These are phyloP conservation scores for Nelumbo lutea DNA, from an alignment of 164 flowering plant genomes.

Conservation along the genomic window DNA sequence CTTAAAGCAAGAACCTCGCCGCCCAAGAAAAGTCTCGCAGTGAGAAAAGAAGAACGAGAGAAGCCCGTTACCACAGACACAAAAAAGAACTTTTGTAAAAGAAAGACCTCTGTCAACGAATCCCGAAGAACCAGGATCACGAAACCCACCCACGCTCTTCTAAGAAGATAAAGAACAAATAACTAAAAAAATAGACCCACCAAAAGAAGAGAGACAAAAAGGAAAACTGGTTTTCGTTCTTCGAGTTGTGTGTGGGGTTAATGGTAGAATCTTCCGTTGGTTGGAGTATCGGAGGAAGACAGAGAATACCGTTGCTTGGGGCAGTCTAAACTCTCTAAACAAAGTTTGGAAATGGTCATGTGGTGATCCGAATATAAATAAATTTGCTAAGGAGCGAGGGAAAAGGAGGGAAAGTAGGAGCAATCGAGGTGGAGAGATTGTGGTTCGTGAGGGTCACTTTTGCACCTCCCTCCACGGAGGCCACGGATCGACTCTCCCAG, in stretches of 20 bases:
- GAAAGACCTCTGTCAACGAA: not conserved
- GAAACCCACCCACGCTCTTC: constrained; percentile 1
- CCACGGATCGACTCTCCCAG: constrained; percentile 7
- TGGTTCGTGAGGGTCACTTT: constrained; percentile 16
- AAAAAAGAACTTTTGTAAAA: not conserved
- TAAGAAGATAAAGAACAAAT: not conserved
- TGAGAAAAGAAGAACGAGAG: not conserved
- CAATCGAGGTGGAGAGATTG: constrained; percentile 9
- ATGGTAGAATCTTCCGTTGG: not conserved
- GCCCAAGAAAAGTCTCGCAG: not conserved
- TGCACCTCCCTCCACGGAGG: constrained; percentile 6
- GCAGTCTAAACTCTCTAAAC: not conserved
- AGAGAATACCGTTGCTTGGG: not conserved
- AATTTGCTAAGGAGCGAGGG: not conserved
- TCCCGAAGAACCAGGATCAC: constrained; percentile 8
- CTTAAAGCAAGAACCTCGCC: not conserved
- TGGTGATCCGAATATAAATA: constrained; percentile 32
- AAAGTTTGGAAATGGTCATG: constrained; percentile 26
- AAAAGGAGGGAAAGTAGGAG: not conserved
- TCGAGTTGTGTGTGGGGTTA: constrained; percentile 10
- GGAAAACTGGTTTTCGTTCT: constrained; percentile 5
- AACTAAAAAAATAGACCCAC: not conserved
- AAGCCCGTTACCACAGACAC: too few species aligned
- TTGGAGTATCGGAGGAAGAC: constrained; percentile 4
- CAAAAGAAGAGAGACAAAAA: constrained; percentile 7